Evolutionary conservation across 371 early-diverging fungal genomes (phyloP).

Genomic region (Dentiscutata heterogama): DNA sequence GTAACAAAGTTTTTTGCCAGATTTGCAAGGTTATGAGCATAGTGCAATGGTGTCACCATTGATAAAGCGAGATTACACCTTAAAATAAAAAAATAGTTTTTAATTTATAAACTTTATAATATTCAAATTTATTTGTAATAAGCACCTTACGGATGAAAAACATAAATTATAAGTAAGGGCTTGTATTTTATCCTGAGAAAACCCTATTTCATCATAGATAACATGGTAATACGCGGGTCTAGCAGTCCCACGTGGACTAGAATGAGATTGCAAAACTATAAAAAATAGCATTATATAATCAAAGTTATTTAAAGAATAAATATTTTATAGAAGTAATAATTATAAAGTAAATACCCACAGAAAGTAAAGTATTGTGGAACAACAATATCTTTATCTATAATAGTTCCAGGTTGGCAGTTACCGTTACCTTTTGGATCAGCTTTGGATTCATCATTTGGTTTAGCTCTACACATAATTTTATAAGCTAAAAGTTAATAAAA

Average conservation of each 20-base stretch:
- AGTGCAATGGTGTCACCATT: constrained; percentile 22
- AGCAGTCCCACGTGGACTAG: constrained; percentile 83
- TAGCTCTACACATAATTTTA: no score
- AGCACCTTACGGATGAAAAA: constrained; percentile 14
- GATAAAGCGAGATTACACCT: constrained; percentile 36
- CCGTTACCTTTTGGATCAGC: background rate
- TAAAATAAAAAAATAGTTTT: background rate
- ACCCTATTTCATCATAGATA: constrained; percentile 71
- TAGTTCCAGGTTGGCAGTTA: constrained; percentile 85
- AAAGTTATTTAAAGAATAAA: background rate
- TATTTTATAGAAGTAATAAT: no score
- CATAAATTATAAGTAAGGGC: constrained; percentile 25
- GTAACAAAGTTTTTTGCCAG: constrained; percentile 22
- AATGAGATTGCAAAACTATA: constrained; percentile 67
- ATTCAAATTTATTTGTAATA: background rate
- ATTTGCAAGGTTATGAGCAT: constrained; percentile 32
- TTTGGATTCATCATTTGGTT: no score
- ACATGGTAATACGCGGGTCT: constrained; percentile 81
- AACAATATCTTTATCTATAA: constrained; percentile 77
- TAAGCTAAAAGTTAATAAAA: no score
- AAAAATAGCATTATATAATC: background rate
- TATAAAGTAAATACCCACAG: constrained; percentile 49
- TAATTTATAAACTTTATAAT: no score
- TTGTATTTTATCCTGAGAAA: constrained; percentile 57
- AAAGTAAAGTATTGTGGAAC: constrained; percentile 81